Evolutionary conservation across 345 rosid species (phyloP).

Genomic region (Acer campestre): DNA sequence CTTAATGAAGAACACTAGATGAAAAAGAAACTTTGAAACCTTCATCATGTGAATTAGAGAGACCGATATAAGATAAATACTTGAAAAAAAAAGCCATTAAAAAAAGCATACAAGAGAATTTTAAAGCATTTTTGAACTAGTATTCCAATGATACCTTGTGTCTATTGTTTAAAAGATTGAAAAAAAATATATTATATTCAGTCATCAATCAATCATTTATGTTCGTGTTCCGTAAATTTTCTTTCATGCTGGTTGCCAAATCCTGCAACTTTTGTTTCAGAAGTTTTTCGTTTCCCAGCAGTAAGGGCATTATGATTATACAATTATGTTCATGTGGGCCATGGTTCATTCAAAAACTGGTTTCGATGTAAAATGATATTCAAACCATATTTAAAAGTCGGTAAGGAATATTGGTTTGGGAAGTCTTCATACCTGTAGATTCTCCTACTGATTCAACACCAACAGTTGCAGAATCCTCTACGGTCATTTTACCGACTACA

Average conservation of each 20-base stretch:
- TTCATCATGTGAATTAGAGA: too few species aligned
- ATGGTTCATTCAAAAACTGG: not conserved
- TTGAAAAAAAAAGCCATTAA: too few species aligned
- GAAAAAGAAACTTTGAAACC: too few species aligned
- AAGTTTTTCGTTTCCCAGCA: not conserved
- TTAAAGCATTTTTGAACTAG: too few species aligned
- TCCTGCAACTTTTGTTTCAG: not conserved
- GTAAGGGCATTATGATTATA: not conserved
- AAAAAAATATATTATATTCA: too few species aligned
- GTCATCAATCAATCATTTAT: not conserved
- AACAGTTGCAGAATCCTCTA: not conserved
- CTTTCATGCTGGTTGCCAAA: not conserved
- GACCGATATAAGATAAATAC: too few species aligned
- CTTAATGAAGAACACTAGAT: too few species aligned
- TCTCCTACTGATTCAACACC: constrained; percentile 6
- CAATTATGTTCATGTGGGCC: not conserved
- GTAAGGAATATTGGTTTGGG: not conserved
- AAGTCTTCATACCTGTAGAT: not conserved
- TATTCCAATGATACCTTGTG: too few species aligned
- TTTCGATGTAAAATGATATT: too few species aligned
- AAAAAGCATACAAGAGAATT: too few species aligned
- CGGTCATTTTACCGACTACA: not conserved
- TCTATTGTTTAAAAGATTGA: too few species aligned
- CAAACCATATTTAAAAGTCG: not conserved
- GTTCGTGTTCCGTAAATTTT: not conserved